Conservation (phyloP, 208 protist species). For the Herpetomonas tarakana region DNA sequence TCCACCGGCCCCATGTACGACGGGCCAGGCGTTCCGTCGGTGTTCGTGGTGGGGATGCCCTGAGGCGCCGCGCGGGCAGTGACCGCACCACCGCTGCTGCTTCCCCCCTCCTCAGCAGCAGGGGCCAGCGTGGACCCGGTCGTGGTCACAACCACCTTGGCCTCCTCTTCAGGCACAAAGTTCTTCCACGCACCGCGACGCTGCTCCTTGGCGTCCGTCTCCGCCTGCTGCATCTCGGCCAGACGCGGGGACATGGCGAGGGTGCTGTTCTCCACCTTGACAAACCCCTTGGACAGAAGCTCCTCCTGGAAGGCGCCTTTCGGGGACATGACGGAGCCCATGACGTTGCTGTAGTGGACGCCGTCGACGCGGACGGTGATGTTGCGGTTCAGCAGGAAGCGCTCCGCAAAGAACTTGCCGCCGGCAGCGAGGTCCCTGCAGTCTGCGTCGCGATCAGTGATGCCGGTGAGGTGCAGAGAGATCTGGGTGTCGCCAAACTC, state of each 20-base stretch:
- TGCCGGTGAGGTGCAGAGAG: conserved; percentile 70
- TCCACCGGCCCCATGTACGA: conserved; percentile 57
- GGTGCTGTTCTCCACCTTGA: conserved; percentile 60
- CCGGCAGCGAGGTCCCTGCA: conserved; percentile 28
- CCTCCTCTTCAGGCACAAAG: conserved; percentile 18
- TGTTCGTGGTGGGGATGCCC: conserved; percentile 40
- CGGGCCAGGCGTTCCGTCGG: conserved; percentile 36
- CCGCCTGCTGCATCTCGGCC: conserved; percentile 48
- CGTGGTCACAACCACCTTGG: conserved; percentile 3
- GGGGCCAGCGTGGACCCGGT: neutral
- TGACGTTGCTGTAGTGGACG: conserved; percentile 63
- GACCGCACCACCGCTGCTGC: conserved; percentile 9
- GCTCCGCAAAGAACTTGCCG: conserved; percentile 73
- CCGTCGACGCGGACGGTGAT: conserved; percentile 79
- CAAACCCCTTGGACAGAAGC: conserved; percentile 74
- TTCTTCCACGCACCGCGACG: conserved; percentile 72
- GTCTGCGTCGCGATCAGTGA: conserved; percentile 67
- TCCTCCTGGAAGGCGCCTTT: conserved; percentile 87
- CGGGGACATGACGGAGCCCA: conserved; percentile 73
- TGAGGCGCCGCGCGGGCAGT: conserved; percentile 16
- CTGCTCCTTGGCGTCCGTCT: conserved; percentile 48
- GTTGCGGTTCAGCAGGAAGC: conserved; percentile 78
- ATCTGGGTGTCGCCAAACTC: conserved; percentile 60
- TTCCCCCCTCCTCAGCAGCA: conserved; percentile 6
- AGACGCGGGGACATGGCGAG: conserved; percentile 37